Conservation (phyloP, 495 filamentous ascomycete species). For the Lindgomyces ingoldianus region DNA sequence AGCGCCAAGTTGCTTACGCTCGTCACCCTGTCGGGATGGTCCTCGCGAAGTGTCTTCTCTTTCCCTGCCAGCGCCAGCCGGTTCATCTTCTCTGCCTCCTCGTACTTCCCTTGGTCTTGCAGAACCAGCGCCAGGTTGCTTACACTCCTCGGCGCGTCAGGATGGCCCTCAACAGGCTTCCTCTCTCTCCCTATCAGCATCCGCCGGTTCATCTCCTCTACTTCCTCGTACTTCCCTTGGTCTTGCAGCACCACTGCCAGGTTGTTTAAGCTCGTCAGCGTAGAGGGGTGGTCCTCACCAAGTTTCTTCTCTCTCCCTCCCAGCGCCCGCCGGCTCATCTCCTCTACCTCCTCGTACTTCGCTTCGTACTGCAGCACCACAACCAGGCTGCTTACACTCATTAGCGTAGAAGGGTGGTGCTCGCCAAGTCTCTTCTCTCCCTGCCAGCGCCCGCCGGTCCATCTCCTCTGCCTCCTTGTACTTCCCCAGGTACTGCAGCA, state of each 20-base stretch:
- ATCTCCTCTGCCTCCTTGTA: conserved; percentile 4
- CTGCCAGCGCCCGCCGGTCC: conserved; percentile 13
- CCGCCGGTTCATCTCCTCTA: conserved; percentile 8
- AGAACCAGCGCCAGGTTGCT: background rate
- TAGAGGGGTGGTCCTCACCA: conserved; percentile 2
- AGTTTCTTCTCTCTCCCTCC: conserved; percentile 15
- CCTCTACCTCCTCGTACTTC: conserved; percentile 12
- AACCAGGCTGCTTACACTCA: conserved; percentile 46
- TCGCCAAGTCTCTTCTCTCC: conserved; percentile 44
- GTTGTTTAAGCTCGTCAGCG: conserved; percentile 4
- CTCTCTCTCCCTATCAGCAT: conserved; percentile 1
- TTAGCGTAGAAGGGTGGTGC: conserved; percentile 46
- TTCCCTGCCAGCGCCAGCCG: conserved; percentile 18
- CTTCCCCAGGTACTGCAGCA: conserved; percentile 19
- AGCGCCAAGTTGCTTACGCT: conserved; percentile 10
- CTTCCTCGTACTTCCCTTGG: background rate
- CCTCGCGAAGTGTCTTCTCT: conserved; percentile 8
- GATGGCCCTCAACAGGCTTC: background rate
- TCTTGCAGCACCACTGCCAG: background rate
- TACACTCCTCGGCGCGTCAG: background rate
- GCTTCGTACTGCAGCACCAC: conserved; percentile 8
- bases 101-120: no score
- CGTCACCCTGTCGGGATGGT: conserved; percentile 2
- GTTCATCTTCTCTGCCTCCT: conserved; percentile 16
- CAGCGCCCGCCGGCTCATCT: conserved; percentile 20